Conservation (phyloP, 768 basidiomycete species). For the Amanita muscaria region DNA sequence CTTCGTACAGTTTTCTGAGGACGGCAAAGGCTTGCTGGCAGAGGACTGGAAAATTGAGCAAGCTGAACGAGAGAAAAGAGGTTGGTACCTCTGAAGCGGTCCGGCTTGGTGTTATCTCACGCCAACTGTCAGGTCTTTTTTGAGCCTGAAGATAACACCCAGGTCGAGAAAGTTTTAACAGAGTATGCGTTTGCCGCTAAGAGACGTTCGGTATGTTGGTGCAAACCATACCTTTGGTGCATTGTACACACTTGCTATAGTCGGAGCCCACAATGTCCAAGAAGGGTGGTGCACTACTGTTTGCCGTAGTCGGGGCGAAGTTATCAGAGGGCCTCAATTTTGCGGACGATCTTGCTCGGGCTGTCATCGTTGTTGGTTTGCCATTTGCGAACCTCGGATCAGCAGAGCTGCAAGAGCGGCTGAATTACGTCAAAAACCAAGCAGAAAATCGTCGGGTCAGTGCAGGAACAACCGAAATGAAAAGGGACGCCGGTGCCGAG, state of each 20-base stretch:
- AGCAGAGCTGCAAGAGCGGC: conserved; percentile 81
- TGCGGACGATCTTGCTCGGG: conserved; percentile 74
- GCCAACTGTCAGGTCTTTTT: conserved; percentile 59
- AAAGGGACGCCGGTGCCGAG: conserved; percentile 67
- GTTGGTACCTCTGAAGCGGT: conserved; percentile 28
- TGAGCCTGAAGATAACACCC: conserved; percentile 66
- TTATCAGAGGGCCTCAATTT: conserved; percentile 89
- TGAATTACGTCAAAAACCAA: conserved; percentile 74
- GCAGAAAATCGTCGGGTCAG: conserved; percentile 33
- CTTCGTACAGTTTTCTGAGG: conserved; percentile 81
- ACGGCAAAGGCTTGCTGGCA: conserved; percentile 60
- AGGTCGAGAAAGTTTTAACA: conserved; percentile 67
- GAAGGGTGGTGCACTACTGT: conserved; percentile 65
- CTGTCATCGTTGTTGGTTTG: conserved; percentile 80
- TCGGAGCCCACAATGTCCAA: conserved; percentile 17
- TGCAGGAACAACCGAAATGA: conserved; percentile 23
- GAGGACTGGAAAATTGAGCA: conserved; percentile 48
- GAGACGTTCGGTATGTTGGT: background rate
- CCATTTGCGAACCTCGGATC: conserved; percentile 93
- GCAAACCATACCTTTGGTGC: background rate
- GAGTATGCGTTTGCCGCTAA: conserved; percentile 51
- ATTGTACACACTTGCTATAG: background rate
- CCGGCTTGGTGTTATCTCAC: background rate
- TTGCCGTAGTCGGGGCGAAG: conserved; percentile 95
- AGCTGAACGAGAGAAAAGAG: conserved; percentile 65